These are phyloP conservation scores for Ephemerocybe angulata DNA, from an alignment of 768 basidiomycete genomes.

Conservation along the genomic window DNA sequence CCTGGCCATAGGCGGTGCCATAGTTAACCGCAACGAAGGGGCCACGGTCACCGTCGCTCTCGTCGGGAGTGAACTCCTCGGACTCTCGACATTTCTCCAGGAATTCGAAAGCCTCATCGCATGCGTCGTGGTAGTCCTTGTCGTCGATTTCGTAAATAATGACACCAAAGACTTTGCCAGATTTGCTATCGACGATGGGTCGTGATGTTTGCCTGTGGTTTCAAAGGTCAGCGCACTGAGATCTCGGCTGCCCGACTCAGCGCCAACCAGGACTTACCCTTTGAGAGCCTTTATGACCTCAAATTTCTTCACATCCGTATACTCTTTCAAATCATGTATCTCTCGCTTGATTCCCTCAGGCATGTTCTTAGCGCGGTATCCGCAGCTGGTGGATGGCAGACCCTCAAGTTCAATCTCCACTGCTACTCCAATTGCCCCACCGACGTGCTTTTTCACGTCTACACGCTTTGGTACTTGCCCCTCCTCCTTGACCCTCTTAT, in stretches of 20 bases:
- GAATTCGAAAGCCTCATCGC: not conserved
- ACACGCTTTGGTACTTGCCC: not conserved
- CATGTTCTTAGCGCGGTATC: not conserved
- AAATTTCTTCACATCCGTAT: not conserved
- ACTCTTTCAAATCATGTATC: not conserved
- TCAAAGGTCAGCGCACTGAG: not conserved
- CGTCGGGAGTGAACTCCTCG: not conserved
- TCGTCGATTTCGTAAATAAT: too few relatives aligned
- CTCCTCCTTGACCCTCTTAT: not conserved
- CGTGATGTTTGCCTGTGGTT: not conserved
- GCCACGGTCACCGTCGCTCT: not conserved
- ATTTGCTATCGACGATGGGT: not conserved
- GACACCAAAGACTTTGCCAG: not conserved
- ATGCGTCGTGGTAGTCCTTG: not conserved
- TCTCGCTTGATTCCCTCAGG: not conserved
- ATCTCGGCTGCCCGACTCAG: too few relatives aligned
- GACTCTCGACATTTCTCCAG: not conserved
- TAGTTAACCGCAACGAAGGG: not conserved
- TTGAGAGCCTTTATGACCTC: not conserved
- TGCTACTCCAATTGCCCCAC: not conserved
- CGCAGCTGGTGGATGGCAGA: not conserved
- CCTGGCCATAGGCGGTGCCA: not conserved
- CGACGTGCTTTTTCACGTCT: not conserved
- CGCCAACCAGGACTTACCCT: not conserved
- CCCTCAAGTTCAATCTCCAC: not conserved